phyloP scores from a whole-genome alignment of 1,284 basidiomycete genomes.

The Microbotryum scabiosae region DNA sequence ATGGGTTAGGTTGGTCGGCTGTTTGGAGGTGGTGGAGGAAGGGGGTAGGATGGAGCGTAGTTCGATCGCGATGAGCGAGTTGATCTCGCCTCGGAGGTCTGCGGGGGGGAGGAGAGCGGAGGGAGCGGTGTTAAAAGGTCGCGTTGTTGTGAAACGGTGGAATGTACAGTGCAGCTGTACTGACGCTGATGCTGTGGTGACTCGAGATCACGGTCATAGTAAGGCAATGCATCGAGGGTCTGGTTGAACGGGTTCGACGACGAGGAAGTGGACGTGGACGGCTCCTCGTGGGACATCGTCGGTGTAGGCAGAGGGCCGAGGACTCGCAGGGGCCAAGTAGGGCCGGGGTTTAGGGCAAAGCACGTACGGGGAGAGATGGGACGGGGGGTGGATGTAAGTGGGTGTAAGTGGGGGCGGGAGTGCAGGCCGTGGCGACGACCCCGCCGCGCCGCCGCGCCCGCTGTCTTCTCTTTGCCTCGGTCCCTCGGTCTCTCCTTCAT shows the following conservation, averaged over 20 bases:
- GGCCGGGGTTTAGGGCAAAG: no score
- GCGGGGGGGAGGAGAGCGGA: conserved; percentile 31
- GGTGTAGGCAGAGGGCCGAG: background rate
- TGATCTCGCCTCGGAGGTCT: conserved; percentile 60
- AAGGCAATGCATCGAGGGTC: conserved; percentile 72
- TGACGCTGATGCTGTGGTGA: conserved; percentile 62
- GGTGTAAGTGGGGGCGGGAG: no score
- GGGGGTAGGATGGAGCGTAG: conserved; percentile 25
- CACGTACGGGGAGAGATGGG: no score
- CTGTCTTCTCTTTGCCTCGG: background rate
- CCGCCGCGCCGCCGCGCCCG: no score
- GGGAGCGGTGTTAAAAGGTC: background rate
- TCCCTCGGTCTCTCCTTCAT: background rate
- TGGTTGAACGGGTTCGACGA: conserved; percentile 8
- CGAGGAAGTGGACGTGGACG: background rate
- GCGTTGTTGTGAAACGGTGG: background rate
- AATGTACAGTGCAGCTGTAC: conserved; percentile 25
- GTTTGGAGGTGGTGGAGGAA: conserved; percentile 17
- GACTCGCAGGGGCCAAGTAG: no score
- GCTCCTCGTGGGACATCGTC: background rate
- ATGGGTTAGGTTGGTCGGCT: conserved; percentile 23
- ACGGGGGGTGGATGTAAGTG: no score
- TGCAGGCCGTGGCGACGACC: no score
- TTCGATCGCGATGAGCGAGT: conserved; percentile 56
- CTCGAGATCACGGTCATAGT: conserved; percentile 88